Conservation (phyloP, 192 early-diverging fungal species). For the Umbelopsis vinacea region DNA sequence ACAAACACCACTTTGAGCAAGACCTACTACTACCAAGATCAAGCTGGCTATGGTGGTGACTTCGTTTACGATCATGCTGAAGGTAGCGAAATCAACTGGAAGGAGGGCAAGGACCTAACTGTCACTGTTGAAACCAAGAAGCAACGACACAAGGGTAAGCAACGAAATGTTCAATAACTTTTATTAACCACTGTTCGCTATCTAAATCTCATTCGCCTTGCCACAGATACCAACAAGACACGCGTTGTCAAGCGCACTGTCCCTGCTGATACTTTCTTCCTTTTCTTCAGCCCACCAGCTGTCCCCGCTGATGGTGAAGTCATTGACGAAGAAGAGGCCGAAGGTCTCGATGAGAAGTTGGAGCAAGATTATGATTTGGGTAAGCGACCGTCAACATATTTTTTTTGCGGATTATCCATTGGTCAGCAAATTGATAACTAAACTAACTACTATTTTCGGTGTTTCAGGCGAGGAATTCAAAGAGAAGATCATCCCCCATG, state of each 20-base stretch:
- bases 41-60: slow-evolving; percentile 78
- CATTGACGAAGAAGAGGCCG: slow-evolving; percentile 72
- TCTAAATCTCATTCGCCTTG: neutral
- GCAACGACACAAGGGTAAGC: slow-evolving; percentile 92
- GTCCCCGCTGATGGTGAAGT: slow-evolving; percentile 78
- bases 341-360: slow-evolving; percentile 83
- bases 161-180: neutral
- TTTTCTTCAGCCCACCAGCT: slow-evolving; percentile 89
- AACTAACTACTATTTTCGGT: neutral
- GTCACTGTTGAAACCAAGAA: slow-evolving; percentile 96
- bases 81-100: slow-evolving; percentile 94
- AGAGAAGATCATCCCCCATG: slow-evolving; percentile 95
- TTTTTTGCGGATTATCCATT: neutral
- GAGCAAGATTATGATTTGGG: slow-evolving; percentile 97
- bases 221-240: slow-evolving; percentile 90
- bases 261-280: slow-evolving; percentile 96
- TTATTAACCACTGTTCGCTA: neutral
- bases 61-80: slow-evolving; percentile 92
- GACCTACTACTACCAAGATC: slow-evolving; percentile 91
- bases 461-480: slow-evolving; percentile 87
- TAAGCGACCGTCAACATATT: neutral
- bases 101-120: slow-evolving; percentile 94
- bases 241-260: slow-evolving; percentile 97
- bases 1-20: slow-evolving; percentile 86
- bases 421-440: slow-evolving; percentile 20